Conservation (phyloP, 371 early-diverging fungal genomes). For the Gilbertella persicaria region DNA sequence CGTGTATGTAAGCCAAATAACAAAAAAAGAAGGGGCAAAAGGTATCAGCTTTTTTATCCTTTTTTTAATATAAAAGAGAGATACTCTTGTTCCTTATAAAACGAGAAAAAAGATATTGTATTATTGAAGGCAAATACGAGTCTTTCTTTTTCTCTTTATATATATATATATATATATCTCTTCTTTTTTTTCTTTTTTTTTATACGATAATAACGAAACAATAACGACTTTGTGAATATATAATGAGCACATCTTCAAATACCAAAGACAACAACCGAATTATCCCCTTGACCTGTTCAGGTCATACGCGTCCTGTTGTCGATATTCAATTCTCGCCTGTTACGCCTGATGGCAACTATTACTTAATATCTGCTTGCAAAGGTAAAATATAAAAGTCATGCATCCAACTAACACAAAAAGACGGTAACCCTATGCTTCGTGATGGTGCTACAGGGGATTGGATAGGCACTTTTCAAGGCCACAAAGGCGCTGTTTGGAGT, state of each 20-base stretch:
- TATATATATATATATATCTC: background rate
- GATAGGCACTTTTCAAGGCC: slow-evolving; percentile 87
- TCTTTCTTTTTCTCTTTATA: too few relatives aligned
- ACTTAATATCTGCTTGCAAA: slow-evolving; percentile 88
- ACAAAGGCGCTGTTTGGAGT: slow-evolving; percentile 91
- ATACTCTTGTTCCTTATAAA: background rate
- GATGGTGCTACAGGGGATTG: slow-evolving; percentile 89
- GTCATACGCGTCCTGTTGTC: slow-evolving; percentile 88
- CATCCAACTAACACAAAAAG: slow-evolving; percentile 49
- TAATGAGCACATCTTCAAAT: slow-evolving; percentile 7
- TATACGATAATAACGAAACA: background rate
- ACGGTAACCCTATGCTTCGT: slow-evolving; percentile 84
- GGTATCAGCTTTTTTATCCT: background rate
- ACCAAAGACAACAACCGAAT: slow-evolving; percentile 16
- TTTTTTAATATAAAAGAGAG: background rate
- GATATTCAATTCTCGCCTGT: slow-evolving; percentile 80
- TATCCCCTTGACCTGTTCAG: slow-evolving; percentile 83
- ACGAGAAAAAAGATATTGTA: background rate
- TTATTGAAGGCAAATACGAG: background rate
- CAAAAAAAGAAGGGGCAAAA: too few relatives aligned
- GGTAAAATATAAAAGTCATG: slow-evolving; percentile 48
- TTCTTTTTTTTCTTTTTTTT: slow-evolving; percentile 4
- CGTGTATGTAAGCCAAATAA: background rate
- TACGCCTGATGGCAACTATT: slow-evolving; percentile 67
- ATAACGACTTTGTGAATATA: slow-evolving; percentile 1